Conservation (phyloP, 768 basidiomycete genomes). For the Sarcodon sp. region DNA sequence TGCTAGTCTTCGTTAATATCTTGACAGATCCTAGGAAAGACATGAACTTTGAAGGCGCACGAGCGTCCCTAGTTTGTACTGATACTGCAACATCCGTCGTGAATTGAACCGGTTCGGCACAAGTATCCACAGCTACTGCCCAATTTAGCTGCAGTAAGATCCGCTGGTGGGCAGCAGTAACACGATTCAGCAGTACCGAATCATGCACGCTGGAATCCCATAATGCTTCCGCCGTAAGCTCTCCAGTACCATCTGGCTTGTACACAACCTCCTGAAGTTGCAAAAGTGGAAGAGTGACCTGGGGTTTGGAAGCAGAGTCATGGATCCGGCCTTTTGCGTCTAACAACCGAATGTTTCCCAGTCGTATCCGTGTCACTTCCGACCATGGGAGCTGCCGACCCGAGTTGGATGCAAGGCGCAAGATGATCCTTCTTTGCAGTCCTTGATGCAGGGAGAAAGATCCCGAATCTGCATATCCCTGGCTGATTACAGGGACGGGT, state of each 20-base stretch:
- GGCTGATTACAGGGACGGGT: slow-evolving; percentile 73
- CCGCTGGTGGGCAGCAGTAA: slow-evolving; percentile 68
- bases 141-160: slow-evolving; percentile 69
- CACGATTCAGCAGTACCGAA: slow-evolving; percentile 73
- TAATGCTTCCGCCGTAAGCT: slow-evolving; percentile 52
- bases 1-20: slow-evolving; percentile 65
- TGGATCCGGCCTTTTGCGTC: slow-evolving; percentile 76
- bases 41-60: slow-evolving; percentile 67
- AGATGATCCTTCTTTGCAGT: slow-evolving; percentile 68
- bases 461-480: slow-evolving; percentile 66
- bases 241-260: slow-evolving; percentile 73
- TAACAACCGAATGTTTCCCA: slow-evolving; percentile 77
- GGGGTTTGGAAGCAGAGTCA: slow-evolving; percentile 58
- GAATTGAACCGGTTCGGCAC: slow-evolving; percentile 81
- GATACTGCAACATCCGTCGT: slow-evolving; percentile 76
- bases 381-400: slow-evolving; percentile 85
- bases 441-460: slow-evolving; percentile 89
- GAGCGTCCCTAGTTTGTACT: slow-evolving; percentile 76
- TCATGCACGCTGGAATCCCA: slow-evolving; percentile 96
- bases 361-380: slow-evolving; percentile 57
- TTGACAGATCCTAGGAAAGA: slow-evolving; percentile 70
- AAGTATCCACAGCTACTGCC: slow-evolving; percentile 72
- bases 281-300: slow-evolving; percentile 63
- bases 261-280: slow-evolving; percentile 66
- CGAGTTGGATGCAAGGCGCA: slow-evolving; percentile 78